Conservation (phyloP, 2,329 filamentous ascomycete genomes). For the Aureobasidium zeae region DNA sequence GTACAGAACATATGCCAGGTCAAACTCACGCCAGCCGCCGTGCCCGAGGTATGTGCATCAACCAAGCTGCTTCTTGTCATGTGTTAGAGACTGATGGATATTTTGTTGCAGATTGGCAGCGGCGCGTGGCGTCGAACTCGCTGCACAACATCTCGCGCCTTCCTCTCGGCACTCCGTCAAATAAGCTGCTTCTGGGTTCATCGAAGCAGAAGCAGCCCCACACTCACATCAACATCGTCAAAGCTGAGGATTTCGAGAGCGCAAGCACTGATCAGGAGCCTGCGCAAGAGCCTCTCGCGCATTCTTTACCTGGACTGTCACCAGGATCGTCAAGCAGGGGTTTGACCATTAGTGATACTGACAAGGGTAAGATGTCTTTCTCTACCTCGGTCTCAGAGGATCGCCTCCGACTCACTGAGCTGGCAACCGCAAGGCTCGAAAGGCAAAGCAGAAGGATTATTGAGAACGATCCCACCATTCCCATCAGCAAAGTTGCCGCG, state of each 20-base stretch:
- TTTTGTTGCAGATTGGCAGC: conserved; percentile 6
- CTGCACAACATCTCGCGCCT: conserved; percentile 19
- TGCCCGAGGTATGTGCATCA: conserved; percentile 8
- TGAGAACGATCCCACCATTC: conserved; percentile 24
- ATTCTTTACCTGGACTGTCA: conserved; percentile 5
- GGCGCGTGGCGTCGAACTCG: neutral
- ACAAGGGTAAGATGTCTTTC: neutral
- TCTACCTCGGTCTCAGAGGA: conserved; percentile 9
- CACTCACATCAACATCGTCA: conserved; percentile 1
- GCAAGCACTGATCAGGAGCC: neutral
- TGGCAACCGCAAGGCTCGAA: conserved; percentile 26
- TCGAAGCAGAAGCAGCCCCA: neutral
- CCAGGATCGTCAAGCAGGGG: neutral
- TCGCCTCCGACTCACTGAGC: conserved; percentile 13
- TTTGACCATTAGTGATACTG: neutral
- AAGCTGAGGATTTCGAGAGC: neutral
- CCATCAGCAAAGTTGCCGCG: neutral
- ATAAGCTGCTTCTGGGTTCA: conserved; percentile 11
- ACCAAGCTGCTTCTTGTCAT: neutral
- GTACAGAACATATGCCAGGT: too few species aligned
- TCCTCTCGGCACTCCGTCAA: conserved; percentile 23
- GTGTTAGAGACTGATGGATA: neutral
- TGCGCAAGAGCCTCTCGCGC: neutral
- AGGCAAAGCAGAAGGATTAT: conserved; percentile 27
- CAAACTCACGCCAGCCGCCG: conserved; percentile 7